Evolutionary conservation across 2,329 filamentous ascomycete genomes (phyloP).

Genomic region (Fusarium duplospermum): DNA sequence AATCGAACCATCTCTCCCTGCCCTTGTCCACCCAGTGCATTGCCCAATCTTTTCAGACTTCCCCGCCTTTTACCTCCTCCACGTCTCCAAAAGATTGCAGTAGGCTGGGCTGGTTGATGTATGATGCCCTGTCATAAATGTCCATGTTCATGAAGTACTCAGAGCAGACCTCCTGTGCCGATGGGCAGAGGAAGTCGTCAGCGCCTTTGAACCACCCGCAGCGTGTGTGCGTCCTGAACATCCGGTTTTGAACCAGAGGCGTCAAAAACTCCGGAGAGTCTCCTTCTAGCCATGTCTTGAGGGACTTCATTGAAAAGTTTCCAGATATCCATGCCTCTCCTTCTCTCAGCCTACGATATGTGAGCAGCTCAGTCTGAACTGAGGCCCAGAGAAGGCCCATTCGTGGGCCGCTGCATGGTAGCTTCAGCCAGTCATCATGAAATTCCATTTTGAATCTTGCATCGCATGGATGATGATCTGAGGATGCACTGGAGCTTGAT

Average conservation of each 20-base stretch:
- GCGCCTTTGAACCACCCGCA: constrained; percentile 13
- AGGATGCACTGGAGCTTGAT: background rate
- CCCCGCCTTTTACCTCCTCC: background rate
- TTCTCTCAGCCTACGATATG: constrained; percentile 5
- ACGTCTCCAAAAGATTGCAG: background rate
- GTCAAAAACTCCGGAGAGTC: background rate
- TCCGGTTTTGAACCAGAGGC: background rate
- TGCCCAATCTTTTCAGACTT: background rate
- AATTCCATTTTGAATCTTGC: background rate
- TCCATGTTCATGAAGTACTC: background rate
- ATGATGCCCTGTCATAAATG: background rate
- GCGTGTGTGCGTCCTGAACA: background rate
- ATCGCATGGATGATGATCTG: background rate
- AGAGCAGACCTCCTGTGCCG: background rate
- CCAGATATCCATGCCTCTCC: constrained; percentile 14
- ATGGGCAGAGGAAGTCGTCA: background rate
- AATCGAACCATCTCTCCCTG: background rate
- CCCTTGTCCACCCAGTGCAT: background rate
- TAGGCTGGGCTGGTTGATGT: accelerated
- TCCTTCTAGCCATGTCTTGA: constrained; percentile 3
- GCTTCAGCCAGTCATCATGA: background rate
- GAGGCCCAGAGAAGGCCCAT: constrained; percentile 20
- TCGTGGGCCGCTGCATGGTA: background rate
- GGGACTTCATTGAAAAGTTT: constrained; percentile 3
- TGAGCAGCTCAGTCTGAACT: constrained; percentile 24